Evolutionary conservation across 208 protist species (phyloP).

Genomic region (Trypanosoma platydactyli): DNA sequence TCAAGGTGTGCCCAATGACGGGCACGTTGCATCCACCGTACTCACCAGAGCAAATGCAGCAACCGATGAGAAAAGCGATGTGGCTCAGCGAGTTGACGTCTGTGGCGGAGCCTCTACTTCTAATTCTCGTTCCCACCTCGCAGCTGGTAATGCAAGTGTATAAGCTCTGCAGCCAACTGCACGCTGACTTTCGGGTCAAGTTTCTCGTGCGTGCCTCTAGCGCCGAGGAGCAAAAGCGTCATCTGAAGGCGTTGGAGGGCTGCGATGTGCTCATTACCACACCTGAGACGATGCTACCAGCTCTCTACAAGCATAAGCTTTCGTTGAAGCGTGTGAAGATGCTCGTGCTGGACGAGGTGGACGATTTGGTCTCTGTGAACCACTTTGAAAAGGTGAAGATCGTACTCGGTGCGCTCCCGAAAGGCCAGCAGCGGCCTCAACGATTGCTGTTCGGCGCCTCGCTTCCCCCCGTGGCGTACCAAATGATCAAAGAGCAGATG

Average conservation of each 20-base stretch:
- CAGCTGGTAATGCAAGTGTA: conserved; percentile 65
- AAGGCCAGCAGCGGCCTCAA: conserved; percentile 60
- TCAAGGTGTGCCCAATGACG: conserved; percentile 71
- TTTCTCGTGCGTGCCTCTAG: conserved; percentile 66
- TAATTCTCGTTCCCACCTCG: conserved; percentile 77
- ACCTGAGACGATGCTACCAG: conserved; percentile 73
- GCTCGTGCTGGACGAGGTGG: conserved; percentile 82
- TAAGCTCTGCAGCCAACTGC: conserved; percentile 41
- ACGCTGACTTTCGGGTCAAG: conserved; percentile 48
- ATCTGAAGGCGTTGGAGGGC: conserved; percentile 56
- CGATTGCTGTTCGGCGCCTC: conserved; percentile 70
- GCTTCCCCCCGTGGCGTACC: conserved; percentile 66
- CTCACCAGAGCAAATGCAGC: conserved; percentile 6
- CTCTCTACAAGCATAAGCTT: conserved; percentile 69
- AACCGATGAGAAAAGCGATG: conserved; percentile 24
- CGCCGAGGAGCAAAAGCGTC: conserved; percentile 64
- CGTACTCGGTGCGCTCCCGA: conserved; percentile 71
- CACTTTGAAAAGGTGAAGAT: conserved; percentile 87
- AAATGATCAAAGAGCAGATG: conserved; percentile 76
- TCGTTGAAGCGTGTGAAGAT: conserved; percentile 57
- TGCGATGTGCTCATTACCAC: conserved; percentile 76
- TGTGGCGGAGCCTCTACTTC: conserved; percentile 59
- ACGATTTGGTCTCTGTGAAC: conserved; percentile 80
- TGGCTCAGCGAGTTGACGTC: conserved; percentile 49
- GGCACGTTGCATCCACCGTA: conserved; percentile 59